These are phyloP conservation scores for Trichoderma harzianum DNA, from an alignment of 2,329 filamentous ascomycete species.

Conservation along the genomic window DNA sequence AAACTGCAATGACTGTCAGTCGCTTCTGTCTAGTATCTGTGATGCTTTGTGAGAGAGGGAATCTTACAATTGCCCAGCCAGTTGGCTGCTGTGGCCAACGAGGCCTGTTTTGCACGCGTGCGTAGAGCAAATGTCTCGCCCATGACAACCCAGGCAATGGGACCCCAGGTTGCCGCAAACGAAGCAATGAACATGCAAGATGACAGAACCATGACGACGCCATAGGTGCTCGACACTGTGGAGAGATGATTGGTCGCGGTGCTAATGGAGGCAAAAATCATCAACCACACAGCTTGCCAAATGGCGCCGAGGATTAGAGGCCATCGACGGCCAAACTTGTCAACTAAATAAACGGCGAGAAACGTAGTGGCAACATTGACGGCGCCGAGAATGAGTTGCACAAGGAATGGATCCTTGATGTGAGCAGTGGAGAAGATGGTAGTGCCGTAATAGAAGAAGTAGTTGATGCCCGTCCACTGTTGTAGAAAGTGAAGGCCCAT, in stretches of 20 bases:
- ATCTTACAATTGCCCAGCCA: constrained; percentile 57
- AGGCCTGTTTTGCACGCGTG: constrained; percentile 52
- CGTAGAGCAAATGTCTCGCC: constrained; percentile 63
- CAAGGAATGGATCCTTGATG: constrained; percentile 62
- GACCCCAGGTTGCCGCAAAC: constrained; percentile 68
- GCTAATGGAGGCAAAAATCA: constrained; percentile 61
- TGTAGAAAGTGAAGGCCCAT: constrained; percentile 63
- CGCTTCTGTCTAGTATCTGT: neutral
- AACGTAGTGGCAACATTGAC: constrained; percentile 69
- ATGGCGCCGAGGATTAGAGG: constrained; percentile 63
- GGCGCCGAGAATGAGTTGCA: constrained; percentile 63
- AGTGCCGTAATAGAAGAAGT: constrained; percentile 64
- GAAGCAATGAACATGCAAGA: constrained; percentile 72
- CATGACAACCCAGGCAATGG: constrained; percentile 65
- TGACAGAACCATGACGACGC: constrained; percentile 67
- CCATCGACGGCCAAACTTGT: constrained; percentile 64
- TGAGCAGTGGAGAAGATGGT: constrained; percentile 66
- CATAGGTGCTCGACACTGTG: constrained; percentile 41
- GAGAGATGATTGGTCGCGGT: constrained; percentile 37
- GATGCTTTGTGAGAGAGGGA: neutral
- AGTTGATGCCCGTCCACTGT: constrained; percentile 62
- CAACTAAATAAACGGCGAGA: constrained; percentile 64
- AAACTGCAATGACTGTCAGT: constrained; percentile 37
- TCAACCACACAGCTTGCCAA: constrained; percentile 65
- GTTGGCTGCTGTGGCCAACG: constrained; percentile 52